phyloP scores from a whole-genome alignment of 2,329 filamentous ascomycete species.

The Sporothrix globosa region DNA sequence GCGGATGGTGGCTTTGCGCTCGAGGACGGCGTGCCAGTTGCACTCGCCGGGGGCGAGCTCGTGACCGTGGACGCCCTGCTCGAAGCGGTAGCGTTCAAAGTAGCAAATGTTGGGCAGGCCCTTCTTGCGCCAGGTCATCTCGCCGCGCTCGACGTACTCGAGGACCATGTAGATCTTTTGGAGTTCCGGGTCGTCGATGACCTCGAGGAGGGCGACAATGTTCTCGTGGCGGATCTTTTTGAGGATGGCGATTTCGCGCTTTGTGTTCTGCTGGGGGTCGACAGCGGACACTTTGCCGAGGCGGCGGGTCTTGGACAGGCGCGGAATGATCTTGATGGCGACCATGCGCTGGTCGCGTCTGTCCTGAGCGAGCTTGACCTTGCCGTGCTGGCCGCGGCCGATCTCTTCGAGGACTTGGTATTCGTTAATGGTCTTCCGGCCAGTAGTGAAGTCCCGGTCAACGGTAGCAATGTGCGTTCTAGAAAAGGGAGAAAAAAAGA shows the following conservation, averaged over 20 bases:
- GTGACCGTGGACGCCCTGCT: constrained; percentile 68
- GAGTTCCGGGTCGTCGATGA: constrained; percentile 93
- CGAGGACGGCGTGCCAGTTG: constrained; percentile 61
- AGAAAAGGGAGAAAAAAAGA: too few relatives aligned
- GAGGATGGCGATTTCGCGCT: constrained; percentile 94
- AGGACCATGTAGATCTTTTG: constrained; percentile 99
- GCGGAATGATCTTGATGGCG: constrained; percentile 97
- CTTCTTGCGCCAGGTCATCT: constrained; percentile 92
- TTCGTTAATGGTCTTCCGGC: constrained; percentile 95
- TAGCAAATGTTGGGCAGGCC: constrained; percentile 80
- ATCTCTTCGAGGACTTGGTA: constrained; percentile 98
- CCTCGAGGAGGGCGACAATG: constrained; percentile 90
- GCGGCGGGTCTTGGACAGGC: constrained; percentile 89
- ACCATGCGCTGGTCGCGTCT: constrained; percentile 75
- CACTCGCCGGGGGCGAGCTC: constrained; percentile 63
- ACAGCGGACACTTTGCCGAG: constrained; percentile 77
- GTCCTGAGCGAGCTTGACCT: constrained; percentile 92
- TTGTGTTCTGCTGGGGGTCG: constrained; percentile 76
- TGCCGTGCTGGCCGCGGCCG: constrained; percentile 92
- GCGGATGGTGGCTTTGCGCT: constrained; percentile 61
- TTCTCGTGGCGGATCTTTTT: constrained; percentile 99
- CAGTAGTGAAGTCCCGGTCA: constrained; percentile 84
- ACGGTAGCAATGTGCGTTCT: constrained; percentile 90
- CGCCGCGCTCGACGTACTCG: constrained; percentile 91
- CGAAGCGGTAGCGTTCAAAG: constrained; percentile 79